Percentiles rank a stretch among this genome's conserved stretches.
Conservation (phyloP, 2,329 filamentous ascomycete genomes). For the Alternaria conjuncta region DNA sequence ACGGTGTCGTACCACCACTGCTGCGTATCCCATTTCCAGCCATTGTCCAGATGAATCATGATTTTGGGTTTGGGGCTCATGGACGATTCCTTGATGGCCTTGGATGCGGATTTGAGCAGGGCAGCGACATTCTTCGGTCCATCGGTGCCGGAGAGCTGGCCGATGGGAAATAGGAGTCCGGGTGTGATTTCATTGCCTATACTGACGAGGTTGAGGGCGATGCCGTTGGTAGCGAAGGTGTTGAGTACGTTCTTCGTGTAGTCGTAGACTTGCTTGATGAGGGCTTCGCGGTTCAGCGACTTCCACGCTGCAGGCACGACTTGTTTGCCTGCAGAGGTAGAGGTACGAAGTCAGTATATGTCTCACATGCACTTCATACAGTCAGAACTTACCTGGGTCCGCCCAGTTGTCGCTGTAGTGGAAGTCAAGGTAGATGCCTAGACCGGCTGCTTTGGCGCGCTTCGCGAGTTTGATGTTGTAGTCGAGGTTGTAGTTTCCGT, state of each 20-base stretch:
- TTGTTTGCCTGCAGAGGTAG: no score
- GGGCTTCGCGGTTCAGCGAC: slow-evolving; percentile 61
- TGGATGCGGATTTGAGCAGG: slow-evolving; percentile 68
- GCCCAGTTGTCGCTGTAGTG: slow-evolving; percentile 76
- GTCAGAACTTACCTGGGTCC: no score
- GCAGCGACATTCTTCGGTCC: slow-evolving; percentile 63
- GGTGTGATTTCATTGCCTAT: slow-evolving; percentile 76
- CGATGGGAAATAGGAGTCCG: slow-evolving; percentile 71
- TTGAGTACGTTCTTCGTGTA: slow-evolving; percentile 71
- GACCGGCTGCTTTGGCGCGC: slow-evolving; percentile 67
- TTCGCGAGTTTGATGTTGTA: slow-evolving; percentile 74
- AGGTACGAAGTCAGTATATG: no score
- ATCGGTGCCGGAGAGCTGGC: slow-evolving; percentile 58
- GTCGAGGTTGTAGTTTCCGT: slow-evolving; percentile 70
- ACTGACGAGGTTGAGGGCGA: slow-evolving; percentile 67
- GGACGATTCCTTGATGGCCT: slow-evolving; percentile 68
- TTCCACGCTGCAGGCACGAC: slow-evolving; percentile 68
- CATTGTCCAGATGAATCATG: slow-evolving; percentile 77
- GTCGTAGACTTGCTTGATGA: slow-evolving; percentile 70
- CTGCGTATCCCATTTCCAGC: slow-evolving; percentile 73
- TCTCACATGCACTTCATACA: no score
- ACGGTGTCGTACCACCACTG: slow-evolving; percentile 69
- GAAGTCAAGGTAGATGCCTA: slow-evolving; percentile 68
- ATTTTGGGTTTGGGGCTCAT: slow-evolving; percentile 67
- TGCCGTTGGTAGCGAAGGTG: slow-evolving; percentile 62